Base-by-base conservation (phyloP, 441 rosid genomes). In the Flueggea neowawraea region DNA sequence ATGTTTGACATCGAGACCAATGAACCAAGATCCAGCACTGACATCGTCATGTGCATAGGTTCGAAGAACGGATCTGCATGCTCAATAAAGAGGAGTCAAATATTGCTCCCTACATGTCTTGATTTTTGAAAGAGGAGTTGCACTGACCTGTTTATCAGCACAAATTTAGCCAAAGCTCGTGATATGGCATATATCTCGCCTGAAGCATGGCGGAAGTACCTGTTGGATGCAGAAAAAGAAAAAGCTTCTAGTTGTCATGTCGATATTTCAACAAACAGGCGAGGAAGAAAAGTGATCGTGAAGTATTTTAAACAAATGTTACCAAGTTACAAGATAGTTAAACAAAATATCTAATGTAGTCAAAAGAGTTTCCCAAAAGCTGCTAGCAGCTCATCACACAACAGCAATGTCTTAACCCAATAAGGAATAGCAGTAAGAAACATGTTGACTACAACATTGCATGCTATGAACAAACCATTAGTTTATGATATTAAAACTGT, bases 121-220 rank as follows among this genome's bases (percentile, higher is more conserved):
- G 50, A 10, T 47, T 11, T 47, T 10, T 14, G 14, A 47, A 11
- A 47, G 12, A 11, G n/a, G 59, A 50, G 49, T 62, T 66, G 32
- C 53, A 73, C 77, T 69, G 61, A 85, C 98, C 87, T 85, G 69
- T 91, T 95, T 80, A 95, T 91, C 1, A 88, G 90, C 47, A 95
- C 64, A 68, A 85, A 91, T 75, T 86, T 78, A 54, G 93, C 99
- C 69, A 95, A 73, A 56, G 95, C 93, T 57, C 70, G 73, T 0
- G 97, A 89, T 65, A 91, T 80, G 65, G 79, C 95, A 51, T 84
- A 85, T 81, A 91, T 81, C 81, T 91, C 98, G 11, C 96, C 95
- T 31, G 95, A 91, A 55, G 99, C 99, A 82, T 95, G 95, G 49
- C 91, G 86, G 51, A 91, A 90, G 74, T 95, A 95, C 79, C 97